Conservation (phyloP, 2,329 filamentous ascomycete genomes). For the Diaporthe vaccinii region DNA sequence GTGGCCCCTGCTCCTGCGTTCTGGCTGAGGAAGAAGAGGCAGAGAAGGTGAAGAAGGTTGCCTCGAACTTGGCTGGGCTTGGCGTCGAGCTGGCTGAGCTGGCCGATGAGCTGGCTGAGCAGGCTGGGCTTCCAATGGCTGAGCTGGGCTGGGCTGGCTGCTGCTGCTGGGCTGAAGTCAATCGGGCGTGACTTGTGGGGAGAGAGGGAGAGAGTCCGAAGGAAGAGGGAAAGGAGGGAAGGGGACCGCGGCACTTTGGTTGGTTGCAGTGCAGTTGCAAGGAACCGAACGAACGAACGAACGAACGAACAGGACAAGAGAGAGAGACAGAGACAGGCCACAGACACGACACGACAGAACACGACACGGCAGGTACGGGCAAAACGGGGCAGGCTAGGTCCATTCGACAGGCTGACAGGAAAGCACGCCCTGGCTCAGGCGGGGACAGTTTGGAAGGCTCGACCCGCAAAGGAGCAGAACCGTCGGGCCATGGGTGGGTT, state of each 20-base stretch:
- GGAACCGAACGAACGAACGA: conserved; percentile 14
- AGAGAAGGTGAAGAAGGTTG: conserved; percentile 1
- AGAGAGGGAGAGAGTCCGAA: conserved; percentile 14
- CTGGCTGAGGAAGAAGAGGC: background rate
- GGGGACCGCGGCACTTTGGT: conserved; percentile 24
- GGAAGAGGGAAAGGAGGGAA: conserved; percentile 5
- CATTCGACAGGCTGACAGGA: conserved; percentile 11
- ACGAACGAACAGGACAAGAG: background rate
- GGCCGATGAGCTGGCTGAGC: conserved; percentile 22
- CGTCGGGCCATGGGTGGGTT: conserved; percentile 15
- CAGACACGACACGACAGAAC: conserved; percentile 18
- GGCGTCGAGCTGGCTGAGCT: conserved; percentile 21
- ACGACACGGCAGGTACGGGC: conserved; percentile 14
- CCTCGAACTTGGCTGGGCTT: conserved; percentile 13
- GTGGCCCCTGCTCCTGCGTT: conserved; percentile 6
- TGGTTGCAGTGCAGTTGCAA: conserved; percentile 11
- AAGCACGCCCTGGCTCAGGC: conserved; percentile 9
- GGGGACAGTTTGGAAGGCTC: conserved; percentile 24
- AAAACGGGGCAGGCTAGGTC: background rate
- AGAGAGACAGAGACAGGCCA: conserved; percentile 7
- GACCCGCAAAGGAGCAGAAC: conserved; percentile 14
- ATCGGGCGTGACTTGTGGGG: conserved; percentile 16
- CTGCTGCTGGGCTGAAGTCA: conserved; percentile 32
- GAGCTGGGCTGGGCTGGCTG: conserved; percentile 26
- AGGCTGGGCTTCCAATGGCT: conserved; percentile 28